phyloP scores from a whole-genome alignment of 768 basidiomycete species.

The Boletus subparvulus region DNA sequence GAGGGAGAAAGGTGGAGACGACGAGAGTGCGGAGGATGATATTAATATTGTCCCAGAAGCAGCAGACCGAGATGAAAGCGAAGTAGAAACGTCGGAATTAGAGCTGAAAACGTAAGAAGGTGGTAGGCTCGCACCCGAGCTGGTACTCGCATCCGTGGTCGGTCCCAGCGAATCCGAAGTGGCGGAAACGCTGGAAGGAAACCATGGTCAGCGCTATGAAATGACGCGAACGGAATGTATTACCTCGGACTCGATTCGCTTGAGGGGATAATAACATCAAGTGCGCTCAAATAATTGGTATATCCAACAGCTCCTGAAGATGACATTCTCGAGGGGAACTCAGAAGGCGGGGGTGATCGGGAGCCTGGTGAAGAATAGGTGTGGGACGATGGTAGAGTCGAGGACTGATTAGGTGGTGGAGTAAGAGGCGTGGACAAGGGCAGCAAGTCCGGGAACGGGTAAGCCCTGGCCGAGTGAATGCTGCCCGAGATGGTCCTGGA shows the following conservation, averaged over 20 bases:
- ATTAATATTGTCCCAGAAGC: neutral
- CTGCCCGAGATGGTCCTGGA: constrained; percentile 7
- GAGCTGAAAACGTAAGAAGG: constrained; percentile 10
- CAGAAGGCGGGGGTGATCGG: constrained; percentile 1
- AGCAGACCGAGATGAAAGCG: neutral
- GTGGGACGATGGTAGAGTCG: neutral
- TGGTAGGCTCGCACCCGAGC: constrained; percentile 20
- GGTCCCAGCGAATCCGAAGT: neutral
- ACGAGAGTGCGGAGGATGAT: neutral
- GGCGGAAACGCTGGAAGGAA: neutral
- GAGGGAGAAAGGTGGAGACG: neutral
- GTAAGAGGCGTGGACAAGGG: constrained; percentile 19
- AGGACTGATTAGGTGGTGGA: constrained; percentile 8
- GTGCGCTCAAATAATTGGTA: neutral
- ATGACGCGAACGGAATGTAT: neutral
- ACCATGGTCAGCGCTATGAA: constrained; percentile 1
- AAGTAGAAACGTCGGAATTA: constrained; percentile 17
- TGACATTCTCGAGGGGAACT: constrained; percentile 2
- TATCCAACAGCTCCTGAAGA: neutral
- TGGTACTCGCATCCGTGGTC: constrained; percentile 9
- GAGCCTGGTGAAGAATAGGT: neutral
- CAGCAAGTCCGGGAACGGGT: constrained; percentile 13
- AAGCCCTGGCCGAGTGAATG: constrained; percentile 3
- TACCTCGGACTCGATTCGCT: constrained; percentile 14
- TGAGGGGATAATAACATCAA: neutral